A percentile compares a stretch with the other conserved stretches of the same genome.
Evolutionary conservation across 768 basidiomycete genomes (phyloP).

Genomic region (Stropharia rugosoannulata): DNA sequence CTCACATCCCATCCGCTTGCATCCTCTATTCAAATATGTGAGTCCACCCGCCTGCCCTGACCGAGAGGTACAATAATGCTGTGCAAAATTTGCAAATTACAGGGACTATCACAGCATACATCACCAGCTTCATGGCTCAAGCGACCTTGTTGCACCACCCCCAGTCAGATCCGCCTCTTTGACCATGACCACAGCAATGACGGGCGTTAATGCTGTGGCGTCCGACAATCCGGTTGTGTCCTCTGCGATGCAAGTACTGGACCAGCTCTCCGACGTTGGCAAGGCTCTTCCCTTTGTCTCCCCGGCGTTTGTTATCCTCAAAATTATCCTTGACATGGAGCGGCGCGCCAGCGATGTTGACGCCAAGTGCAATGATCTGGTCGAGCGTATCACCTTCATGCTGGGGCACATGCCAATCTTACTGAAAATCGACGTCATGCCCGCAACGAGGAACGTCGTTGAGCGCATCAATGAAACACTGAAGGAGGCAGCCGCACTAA

Average conservation of each 20-base stretch:
- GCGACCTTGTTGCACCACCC: neutral
- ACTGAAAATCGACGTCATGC: constrained; percentile 29
- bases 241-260: constrained; percentile 30
- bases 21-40: neutral
- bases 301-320: constrained; percentile 37
- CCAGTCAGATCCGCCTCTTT: neutral
- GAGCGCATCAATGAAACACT: constrained; percentile 37
- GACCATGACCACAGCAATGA: constrained; percentile 6
- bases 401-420: constrained; percentile 36
- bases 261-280: constrained; percentile 32
- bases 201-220: constrained; percentile 17
- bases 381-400: constrained; percentile 44
- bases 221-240: constrained; percentile 19
- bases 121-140: constrained; percentile 1
- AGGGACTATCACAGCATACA: constrained; percentile 2
- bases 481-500: constrained; percentile 36
- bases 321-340: constrained; percentile 40
- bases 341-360: constrained; percentile 35
- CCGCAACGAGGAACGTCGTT: constrained; percentile 33
- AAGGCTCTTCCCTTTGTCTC: constrained; percentile 35
- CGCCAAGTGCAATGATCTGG: constrained; percentile 36
- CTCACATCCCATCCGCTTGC: neutral
- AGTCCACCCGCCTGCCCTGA: neutral
- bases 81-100: neutral
- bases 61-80: neutral